Evolutionary conservation across 192 early-diverging fungal genomes (phyloP).

Genomic region (Umbelopsis sp.): DNA sequence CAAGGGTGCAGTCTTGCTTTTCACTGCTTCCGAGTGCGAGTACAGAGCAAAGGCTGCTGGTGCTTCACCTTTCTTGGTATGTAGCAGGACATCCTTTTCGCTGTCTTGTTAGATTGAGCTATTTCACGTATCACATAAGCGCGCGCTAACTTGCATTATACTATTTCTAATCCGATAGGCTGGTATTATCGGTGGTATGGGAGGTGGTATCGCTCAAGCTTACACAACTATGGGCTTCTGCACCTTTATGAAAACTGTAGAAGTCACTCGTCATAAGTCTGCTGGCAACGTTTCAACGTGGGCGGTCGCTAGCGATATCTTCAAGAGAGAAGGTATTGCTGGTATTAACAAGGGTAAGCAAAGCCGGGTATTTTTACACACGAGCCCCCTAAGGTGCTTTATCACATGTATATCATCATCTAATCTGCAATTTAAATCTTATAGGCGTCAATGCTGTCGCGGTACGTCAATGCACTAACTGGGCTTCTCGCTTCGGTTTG

Average conservation of each 20-base stretch:
- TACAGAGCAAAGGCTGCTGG: slow-evolving; percentile 54
- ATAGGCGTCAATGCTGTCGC: slow-evolving; percentile 91
- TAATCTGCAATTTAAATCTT: neutral
- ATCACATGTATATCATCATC: slow-evolving; percentile 12
- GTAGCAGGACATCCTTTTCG: neutral
- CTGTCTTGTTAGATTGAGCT: slow-evolving; percentile 22
- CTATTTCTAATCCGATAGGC: slow-evolving; percentile 46
- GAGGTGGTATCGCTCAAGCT: slow-evolving; percentile 92
- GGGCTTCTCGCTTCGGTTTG: slow-evolving; percentile 95
- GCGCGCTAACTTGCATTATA: neutral
- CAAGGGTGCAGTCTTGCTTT: slow-evolving; percentile 64
- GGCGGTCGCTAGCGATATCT: slow-evolving; percentile 87
- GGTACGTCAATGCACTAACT: slow-evolving; percentile 96
- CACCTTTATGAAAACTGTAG: slow-evolving; percentile 99
- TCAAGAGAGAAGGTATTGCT: slow-evolving; percentile 87
- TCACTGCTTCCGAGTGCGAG: slow-evolving; percentile 66
- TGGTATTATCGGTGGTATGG: slow-evolving; percentile 94
- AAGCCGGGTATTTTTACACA: neutral
- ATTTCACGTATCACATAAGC: neutral
- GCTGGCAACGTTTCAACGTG: slow-evolving; percentile 72
- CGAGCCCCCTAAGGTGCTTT: neutral
- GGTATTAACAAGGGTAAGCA: slow-evolving; percentile 92
- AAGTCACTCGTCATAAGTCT: slow-evolving; percentile 94
- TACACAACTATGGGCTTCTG: slow-evolving; percentile 99
- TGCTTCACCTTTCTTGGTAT: slow-evolving; percentile 55